Evolutionary conservation across 2,329 filamentous ascomycete genomes (phyloP).

Genomic region (Apiospora pterosperma): DNA sequence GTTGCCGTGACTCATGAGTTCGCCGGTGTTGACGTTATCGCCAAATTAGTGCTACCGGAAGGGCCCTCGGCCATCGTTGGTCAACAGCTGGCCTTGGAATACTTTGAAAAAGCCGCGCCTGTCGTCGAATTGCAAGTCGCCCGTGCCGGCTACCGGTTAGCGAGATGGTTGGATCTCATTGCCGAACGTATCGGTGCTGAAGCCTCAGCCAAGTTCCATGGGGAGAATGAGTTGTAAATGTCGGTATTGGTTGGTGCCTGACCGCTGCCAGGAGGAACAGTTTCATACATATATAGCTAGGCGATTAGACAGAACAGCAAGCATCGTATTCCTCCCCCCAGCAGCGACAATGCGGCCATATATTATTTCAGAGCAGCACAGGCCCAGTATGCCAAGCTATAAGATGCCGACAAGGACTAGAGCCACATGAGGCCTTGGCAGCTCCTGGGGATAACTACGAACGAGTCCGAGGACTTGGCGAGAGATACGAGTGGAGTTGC

Average conservation of each 20-base stretch:
- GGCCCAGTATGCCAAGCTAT: not conserved
- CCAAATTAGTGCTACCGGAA: slow-evolving; percentile 53
- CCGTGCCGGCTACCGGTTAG: slow-evolving; percentile 66
- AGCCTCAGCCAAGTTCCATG: not conserved
- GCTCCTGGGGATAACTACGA: too few species aligned
- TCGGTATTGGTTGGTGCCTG: too few species aligned
- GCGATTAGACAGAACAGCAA: not conserved
- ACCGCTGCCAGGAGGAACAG: too few species aligned
- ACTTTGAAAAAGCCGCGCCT: slow-evolving; percentile 61
- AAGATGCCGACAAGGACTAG: too few species aligned
- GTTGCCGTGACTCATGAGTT: not conserved
- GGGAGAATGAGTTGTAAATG: not conserved
- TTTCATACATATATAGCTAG: too few species aligned
- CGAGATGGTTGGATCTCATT: slow-evolving; percentile 63
- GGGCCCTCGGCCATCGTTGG: slow-evolving; percentile 55
- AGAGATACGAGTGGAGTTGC: not conserved
- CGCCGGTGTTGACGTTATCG: slow-evolving; percentile 9
- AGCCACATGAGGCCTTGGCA: too few species aligned
- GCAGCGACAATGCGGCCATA: not conserved
- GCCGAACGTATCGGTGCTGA: slow-evolving; percentile 28
- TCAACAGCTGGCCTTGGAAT: slow-evolving; percentile 56
- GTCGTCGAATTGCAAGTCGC: slow-evolving; percentile 66
- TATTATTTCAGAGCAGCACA: not conserved
- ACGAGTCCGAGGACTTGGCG: too few species aligned
- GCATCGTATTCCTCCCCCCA: not conserved